These are phyloP conservation scores for Stereum hirsutum DNA, from an alignment of 1,284 basidiomycete species.

Conservation along the genomic window DNA sequence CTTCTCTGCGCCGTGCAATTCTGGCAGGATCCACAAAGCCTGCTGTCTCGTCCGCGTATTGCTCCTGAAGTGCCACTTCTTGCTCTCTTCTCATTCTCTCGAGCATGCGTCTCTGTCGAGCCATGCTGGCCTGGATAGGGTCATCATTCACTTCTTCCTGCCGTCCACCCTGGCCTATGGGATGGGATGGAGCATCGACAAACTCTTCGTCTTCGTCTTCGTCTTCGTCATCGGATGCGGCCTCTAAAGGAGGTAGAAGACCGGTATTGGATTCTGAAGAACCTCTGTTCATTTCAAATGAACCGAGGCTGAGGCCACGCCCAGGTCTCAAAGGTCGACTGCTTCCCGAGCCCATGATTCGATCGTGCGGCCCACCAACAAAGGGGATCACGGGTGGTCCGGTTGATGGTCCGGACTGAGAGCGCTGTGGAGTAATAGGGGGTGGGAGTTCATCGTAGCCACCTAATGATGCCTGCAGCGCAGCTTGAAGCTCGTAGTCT, in stretches of 20 bases:
- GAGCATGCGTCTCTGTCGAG: conserved; percentile 51
- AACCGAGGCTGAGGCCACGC: too few relatives aligned
- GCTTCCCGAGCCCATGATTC: too few relatives aligned
- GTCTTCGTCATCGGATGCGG: background rate
- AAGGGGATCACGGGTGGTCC: too few relatives aligned
- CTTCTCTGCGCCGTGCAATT: conserved; percentile 15
- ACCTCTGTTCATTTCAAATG: too few relatives aligned
- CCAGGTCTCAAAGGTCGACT: too few relatives aligned
- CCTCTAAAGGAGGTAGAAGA: background rate
- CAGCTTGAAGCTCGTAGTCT: conserved; percentile 81
- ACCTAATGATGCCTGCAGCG: conserved; percentile 60
- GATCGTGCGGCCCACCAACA: too few relatives aligned
- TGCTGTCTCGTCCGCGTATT: conserved; percentile 36
- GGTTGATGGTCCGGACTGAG: background rate
- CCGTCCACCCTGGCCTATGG: too few relatives aligned
- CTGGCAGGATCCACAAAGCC: conserved; percentile 17
- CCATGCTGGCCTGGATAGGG: conserved; percentile 58
- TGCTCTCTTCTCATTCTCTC: conserved; percentile 63
- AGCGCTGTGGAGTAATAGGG: background rate
- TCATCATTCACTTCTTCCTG: too few relatives aligned
- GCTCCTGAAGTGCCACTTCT: conserved; percentile 54
- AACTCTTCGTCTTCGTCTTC: too few relatives aligned
- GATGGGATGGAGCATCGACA: too few relatives aligned
- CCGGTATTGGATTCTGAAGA: too few relatives aligned
- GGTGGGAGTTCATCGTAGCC: conserved; percentile 2